Base-by-base conservation (phyloP, 2,329 filamentous ascomycete species). In the Alternaria ventricosa region DNA sequence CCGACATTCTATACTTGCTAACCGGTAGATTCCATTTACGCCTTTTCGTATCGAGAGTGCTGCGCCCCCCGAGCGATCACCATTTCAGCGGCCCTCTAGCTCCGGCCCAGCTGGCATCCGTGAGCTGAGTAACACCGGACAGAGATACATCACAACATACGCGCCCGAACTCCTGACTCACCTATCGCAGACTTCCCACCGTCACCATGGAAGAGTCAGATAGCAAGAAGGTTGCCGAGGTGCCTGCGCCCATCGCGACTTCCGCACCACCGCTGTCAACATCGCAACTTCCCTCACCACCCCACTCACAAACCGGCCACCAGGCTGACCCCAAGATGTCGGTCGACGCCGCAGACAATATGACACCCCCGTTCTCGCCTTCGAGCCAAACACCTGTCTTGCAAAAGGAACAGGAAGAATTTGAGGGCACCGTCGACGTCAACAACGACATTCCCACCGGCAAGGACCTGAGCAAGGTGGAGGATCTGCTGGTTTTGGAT, bases 401-500 rank as follows among this genome's bases (percentile, higher is more conserved):
- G 20, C 68, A 71, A 45, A 75, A 76, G 44, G 75, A 73, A 51
- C 70, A 77, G 43, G 71, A 75, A 23, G 72, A 74, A 46, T 80
- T 80, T 50, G 69, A 73, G 53, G 78, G 78, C 61, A 75, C 73
- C 45, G 67, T 79, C 23, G 64, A 78, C n/a, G 78, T 80, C 57
- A 79, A 78, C 67, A 73, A 80, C 49, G 75, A 78, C 49, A 56
- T 80, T 28, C 79, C 78, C 1, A 75, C 72, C 1, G 67, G 75
- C 45, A 67, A 74, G 41, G 76, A 78, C 47, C 60, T 80, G 12
- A 65, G 66, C 51, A 60, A 61, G 11, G 76, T 76, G 8, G 76
- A 70, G 10, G 70, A 80, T 12, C 58, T 81, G 57, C 67, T 79
- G 3, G 71, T 82, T 5, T 68, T 81, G 20, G 80, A 81, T 51